Conservation (phyloP, 495 filamentous ascomycete species). For the Penicillium chermesinum region DNA sequence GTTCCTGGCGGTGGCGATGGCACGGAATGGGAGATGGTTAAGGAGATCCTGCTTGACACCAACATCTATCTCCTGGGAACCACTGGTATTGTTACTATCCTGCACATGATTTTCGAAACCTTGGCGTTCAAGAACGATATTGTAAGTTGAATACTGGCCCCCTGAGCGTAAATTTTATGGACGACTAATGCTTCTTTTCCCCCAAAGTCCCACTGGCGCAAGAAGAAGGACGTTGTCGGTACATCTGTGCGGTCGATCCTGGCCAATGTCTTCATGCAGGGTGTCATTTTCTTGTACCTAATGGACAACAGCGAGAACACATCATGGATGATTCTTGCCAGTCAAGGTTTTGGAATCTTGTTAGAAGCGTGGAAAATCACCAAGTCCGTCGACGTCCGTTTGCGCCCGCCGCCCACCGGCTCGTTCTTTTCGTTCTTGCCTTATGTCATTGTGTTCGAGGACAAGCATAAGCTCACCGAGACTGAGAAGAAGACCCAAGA, state of each 20-base stretch:
- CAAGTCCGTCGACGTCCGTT: constrained; percentile 87
- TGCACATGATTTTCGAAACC: constrained; percentile 93
- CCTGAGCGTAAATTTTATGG: neutral
- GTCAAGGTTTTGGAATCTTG: constrained; percentile 87
- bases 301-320: constrained; percentile 96
- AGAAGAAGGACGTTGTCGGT: constrained; percentile 98
- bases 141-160: constrained; percentile 31
- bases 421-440: constrained; percentile 69
- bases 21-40: constrained; percentile 90
- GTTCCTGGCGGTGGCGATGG: constrained; percentile 66
- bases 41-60: constrained; percentile 87
- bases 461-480: constrained; percentile 92
- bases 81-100: constrained; percentile 75
- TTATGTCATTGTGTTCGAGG: constrained; percentile 82
- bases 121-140: constrained; percentile 98
- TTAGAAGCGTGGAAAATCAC: constrained; percentile 98
- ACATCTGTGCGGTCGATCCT: constrained; percentile 93
- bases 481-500: constrained; percentile 97
- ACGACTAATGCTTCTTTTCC: constrained; percentile 13
- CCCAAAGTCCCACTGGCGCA: constrained; percentile 87
- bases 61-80: constrained; percentile 86
- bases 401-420: constrained; percentile 61
- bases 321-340: constrained; percentile 96
- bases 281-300: constrained; percentile 95
- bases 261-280: constrained; percentile 97